These are phyloP conservation scores for Pestalotiopsis fici DNA, from an alignment of 2,329 filamentous ascomycete species.

Conservation along the genomic window DNA sequence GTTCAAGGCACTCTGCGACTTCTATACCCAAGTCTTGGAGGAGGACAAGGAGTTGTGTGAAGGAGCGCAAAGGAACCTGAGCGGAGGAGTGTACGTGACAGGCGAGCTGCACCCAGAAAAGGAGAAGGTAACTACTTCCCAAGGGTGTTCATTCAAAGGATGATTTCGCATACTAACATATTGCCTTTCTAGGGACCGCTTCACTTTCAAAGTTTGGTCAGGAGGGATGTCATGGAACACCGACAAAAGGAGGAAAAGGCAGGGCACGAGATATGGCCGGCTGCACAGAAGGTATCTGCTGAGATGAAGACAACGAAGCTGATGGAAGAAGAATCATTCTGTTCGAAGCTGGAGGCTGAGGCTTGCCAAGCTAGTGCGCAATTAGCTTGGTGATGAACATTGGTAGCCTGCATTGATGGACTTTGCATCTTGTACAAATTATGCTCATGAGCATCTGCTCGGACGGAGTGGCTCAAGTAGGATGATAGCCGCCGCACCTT, in stretches of 20 bases:
- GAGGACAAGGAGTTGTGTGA: conserved; percentile 55
- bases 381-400: conserved; percentile 11
- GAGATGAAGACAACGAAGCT: conserved; percentile 22
- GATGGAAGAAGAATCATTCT: conserved; percentile 28
- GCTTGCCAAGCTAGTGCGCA: conserved; percentile 2
- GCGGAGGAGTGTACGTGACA: conserved; percentile 50
- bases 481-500: background rate
- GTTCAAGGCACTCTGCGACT: conserved; percentile 45
- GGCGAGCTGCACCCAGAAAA: conserved; percentile 53
- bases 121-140: conserved; percentile 34
- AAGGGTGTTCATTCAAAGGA: no score
- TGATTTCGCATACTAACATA: background rate
- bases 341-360: conserved; percentile 20
- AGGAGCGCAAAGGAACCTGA: conserved; percentile 49
- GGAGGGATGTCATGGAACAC: conserved; percentile 27
- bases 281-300: conserved; percentile 21
- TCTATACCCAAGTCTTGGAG: conserved; percentile 52
- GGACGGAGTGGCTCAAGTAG: background rate
- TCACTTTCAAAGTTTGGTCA: conserved; percentile 25
- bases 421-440: background rate
- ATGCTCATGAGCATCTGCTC: background rate
- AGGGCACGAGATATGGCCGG: conserved; percentile 31
- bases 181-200: background rate
- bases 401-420: background rate
- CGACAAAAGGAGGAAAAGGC: conserved; percentile 21